These are phyloP conservation scores for Pseudognaphalium luteoalbum DNA, from an alignment of 129 eudicot species.

Conservation along the genomic window DNA sequence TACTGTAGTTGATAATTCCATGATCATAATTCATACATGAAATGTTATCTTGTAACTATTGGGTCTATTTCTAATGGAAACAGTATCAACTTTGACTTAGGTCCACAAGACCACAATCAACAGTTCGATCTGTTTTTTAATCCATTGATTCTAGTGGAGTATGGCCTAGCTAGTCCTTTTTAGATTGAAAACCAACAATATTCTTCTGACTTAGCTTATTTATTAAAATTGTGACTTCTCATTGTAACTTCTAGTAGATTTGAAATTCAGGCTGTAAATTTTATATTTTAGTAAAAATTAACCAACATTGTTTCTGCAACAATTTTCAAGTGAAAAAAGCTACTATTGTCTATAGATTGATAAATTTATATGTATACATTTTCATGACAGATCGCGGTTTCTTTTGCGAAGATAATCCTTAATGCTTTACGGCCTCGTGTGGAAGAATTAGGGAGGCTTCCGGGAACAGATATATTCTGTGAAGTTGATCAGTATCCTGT, in stretches of 20 bases:
- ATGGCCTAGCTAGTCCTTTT: slow-evolving; percentile 18
- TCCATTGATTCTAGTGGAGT: background rate
- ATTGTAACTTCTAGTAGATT: background rate
- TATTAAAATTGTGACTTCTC: slow-evolving; percentile 4
- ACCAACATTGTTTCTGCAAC: no score
- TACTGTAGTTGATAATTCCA: slow-evolving; percentile 6
- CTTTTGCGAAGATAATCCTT: slow-evolving; percentile 73
- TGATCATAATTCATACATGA: slow-evolving; percentile 21
- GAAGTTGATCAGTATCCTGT: slow-evolving; percentile 75
- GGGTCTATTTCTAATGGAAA: background rate
- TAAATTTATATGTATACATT: background rate
- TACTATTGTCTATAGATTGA: background rate
- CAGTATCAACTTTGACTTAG: slow-evolving; percentile 10
- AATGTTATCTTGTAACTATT: slow-evolving; percentile 6
- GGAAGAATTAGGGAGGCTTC: slow-evolving; percentile 69
- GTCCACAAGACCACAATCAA: slow-evolving; percentile 11
- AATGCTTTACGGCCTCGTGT: slow-evolving; percentile 59
- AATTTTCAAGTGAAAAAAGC: background rate
- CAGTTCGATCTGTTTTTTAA: background rate
- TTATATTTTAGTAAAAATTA: no score
- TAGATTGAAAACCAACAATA: background rate
- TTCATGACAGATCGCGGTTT: slow-evolving; percentile 57
- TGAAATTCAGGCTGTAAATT: background rate
- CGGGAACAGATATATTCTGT: slow-evolving; percentile 66
- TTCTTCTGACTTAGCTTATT: background rate